Evolutionary conservation across 139 green algal species (phyloP).

Genomic region (Pleodorina starrii): DNA sequence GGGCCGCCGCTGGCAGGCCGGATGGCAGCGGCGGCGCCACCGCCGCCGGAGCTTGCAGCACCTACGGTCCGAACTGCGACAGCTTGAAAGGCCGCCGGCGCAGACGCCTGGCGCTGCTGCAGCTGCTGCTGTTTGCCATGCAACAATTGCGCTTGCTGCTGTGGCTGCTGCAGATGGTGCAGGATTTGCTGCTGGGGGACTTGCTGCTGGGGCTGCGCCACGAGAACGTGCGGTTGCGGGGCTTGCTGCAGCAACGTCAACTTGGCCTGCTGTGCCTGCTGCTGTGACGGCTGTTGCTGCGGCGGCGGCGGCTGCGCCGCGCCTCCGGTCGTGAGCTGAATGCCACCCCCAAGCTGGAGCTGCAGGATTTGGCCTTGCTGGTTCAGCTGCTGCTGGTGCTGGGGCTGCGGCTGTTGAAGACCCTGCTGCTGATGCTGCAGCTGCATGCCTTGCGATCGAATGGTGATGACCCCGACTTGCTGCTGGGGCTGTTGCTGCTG

Average conservation of each 20-base stretch:
- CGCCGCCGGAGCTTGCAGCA: neutral
- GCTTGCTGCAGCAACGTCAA: neutral
- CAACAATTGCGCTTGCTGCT: neutral
- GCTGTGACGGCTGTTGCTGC: neutral
- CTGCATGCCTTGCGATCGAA: neutral
- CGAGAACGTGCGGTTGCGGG: neutral
- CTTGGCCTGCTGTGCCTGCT: slow-evolving; percentile 2
- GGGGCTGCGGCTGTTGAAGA: neutral
- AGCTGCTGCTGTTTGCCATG: neutral
- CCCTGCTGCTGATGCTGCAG: neutral
- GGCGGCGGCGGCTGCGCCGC: neutral
- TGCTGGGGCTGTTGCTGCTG: slow-evolving; percentile 12
- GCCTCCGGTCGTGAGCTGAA: neutral
- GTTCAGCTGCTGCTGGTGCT: neutral
- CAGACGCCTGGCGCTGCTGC: neutral
- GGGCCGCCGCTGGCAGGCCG: neutral
- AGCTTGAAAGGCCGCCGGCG: neutral
- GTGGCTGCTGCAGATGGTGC: neutral
- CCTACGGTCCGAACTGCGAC: neutral
- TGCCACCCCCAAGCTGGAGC: neutral
- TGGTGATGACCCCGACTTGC: neutral
- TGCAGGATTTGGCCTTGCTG: neutral
- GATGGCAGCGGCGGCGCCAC: neutral
- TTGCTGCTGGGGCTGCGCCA: slow-evolving; percentile 14
- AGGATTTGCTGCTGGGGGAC: neutral